These are phyloP conservation scores for Waitea zeae DNA, from an alignment of 1,284 basidiomycete species.

Conservation along the genomic window DNA sequence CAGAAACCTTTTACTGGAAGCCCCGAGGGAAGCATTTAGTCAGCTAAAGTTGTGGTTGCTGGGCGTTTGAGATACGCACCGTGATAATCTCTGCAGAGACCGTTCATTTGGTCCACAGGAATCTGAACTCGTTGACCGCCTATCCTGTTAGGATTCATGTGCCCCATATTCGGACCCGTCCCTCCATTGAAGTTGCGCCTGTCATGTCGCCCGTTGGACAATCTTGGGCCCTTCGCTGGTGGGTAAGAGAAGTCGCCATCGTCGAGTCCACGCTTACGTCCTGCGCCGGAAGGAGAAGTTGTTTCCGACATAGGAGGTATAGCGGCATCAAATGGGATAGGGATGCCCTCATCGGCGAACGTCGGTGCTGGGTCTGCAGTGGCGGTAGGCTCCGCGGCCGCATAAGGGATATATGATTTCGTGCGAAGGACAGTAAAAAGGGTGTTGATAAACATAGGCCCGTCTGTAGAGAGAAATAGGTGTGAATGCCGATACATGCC, in stretches of 20 bases:
- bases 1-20: slow-evolving; percentile 74
- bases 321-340: slow-evolving; percentile 57
- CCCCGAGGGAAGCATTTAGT: slow-evolving; percentile 4
- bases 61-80: slow-evolving; percentile 48
- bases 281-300: slow-evolving; percentile 25
- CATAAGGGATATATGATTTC: slow-evolving; percentile 69
- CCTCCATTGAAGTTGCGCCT: slow-evolving; percentile 35
- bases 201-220: slow-evolving; percentile 42
- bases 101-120: too few relatives aligned
- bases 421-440: slow-evolving; percentile 70
- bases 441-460: slow-evolving; percentile 62
- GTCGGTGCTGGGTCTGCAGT: slow-evolving; percentile 16
- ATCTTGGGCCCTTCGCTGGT: slow-evolving; percentile 51
- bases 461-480: slow-evolving; percentile 33
- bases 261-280: slow-evolving; percentile 45
- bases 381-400: slow-evolving; percentile 19
- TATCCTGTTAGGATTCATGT: too few relatives aligned
- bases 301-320: slow-evolving; percentile 18
- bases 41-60: too few relatives aligned
- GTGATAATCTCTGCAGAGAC: slow-evolving; percentile 78
- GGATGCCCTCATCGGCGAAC: slow-evolving; percentile 60
- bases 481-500: slow-evolving; percentile 2
- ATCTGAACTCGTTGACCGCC: too few relatives aligned
- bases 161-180: too few relatives aligned
- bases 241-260: slow-evolving; percentile 38